Base-by-base conservation (phyloP, 169 alveolate species). In the Plasmodium malariae region DNA sequence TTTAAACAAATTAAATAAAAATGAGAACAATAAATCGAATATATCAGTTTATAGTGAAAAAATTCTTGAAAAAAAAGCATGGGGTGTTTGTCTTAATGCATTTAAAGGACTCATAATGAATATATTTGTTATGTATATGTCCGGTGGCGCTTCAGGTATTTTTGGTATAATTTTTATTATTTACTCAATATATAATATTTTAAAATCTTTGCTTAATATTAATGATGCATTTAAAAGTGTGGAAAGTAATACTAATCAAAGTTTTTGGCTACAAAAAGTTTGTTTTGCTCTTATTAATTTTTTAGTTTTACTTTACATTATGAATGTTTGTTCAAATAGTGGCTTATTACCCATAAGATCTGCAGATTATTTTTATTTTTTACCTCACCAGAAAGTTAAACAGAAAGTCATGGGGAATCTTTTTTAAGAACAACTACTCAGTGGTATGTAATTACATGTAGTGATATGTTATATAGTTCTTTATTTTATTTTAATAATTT, bases 101-200 rank as follows among this genome's bases (percentile, higher is more conserved):
- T 65, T 80, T 69, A 80, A 80, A 67, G 90, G 90, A 21, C 51
- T 80, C 48, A 32, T 67, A 30, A 80, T 80, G 90, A 80, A 80
- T 36, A n/a, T 80, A 65, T 80, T 80, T 67, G 90, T 80, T 57
- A 80, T 80, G 90, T 80, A 65, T 40, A 80, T 80, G 90, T 80
- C 90, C 3, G 90, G 90, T 12, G 90, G 90, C 5, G 90, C 90
- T 11, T 80, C 90, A 19, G 90, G 90, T 5, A 80, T 80, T 3
- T 80, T 80, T 65, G 90, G 90, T 37, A 80, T 80, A 3, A 80
- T 80, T 65, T 80, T 80, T 80, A 67, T 80, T 9, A 59, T 80
- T n/a, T 80, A 80, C 43, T 80, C 90, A 11, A 69, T 65, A 12
- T 80, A 80, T 30, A 80, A 80, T 34, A 80, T 80, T 32, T 65